A percentile compares a stretch with the other conserved stretches of the same genome.
These are phyloP conservation scores for Ammopiptanthus mongolicus DNA, from an alignment of 306 rosid genomes.

Conservation along the genomic window DNA sequence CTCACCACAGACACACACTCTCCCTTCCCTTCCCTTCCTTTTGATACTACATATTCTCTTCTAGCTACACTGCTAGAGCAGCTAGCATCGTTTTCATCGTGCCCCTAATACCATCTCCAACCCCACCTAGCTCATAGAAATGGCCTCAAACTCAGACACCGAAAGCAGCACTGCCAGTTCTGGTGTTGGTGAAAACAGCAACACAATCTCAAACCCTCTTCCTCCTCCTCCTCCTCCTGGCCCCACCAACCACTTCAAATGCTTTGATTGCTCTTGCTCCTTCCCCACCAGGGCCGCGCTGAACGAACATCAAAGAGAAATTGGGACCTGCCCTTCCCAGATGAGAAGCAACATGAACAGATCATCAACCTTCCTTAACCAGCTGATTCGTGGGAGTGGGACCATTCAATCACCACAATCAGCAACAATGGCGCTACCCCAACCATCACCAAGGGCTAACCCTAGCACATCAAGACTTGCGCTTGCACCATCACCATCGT, in stretches of 20 bases:
- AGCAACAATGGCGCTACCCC: background rate
- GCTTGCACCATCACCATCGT: no score
- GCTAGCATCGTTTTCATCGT: background rate
- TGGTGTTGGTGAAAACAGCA: background rate
- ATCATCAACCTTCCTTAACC: background rate
- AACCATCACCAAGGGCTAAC: no score
- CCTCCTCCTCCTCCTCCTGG: no score
- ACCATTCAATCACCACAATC: background rate
- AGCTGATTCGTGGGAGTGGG: background rate
- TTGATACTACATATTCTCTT: background rate
- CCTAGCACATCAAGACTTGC: no score
- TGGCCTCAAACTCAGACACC: background rate
- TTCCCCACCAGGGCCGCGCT: background rate
- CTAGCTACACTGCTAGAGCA: no score
- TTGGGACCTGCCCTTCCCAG: no score
- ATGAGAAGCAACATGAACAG: background rate
- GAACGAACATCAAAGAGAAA: background rate
- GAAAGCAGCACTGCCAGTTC: background rate
- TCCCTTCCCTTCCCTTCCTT: background rate
- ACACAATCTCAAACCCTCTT: no score
- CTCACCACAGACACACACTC: background rate
- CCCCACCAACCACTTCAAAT: background rate
- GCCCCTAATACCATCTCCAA: no score
- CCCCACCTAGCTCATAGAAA: no score
- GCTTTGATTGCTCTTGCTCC: background rate